phyloP scores from a whole-genome alignment of 441 rosid species.

The Jatropha multifida region DNA sequence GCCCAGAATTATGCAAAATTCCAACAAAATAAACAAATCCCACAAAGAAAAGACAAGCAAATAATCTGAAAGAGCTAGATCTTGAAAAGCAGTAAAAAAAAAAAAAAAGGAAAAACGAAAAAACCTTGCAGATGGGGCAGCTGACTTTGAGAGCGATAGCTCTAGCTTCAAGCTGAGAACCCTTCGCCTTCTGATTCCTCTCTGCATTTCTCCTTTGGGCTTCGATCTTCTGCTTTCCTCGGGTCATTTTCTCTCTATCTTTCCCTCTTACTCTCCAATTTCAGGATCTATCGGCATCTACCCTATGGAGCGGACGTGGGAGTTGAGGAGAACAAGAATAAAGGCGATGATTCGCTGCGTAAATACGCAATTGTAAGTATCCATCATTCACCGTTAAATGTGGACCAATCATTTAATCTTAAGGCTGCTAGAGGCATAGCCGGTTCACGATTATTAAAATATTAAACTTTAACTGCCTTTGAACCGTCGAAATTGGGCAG shows the following conservation, averaged over 20 bases:
- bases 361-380: too few species aligned
- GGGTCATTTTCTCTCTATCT: conserved; percentile 38
- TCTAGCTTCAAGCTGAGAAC: conserved; percentile 67
- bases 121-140: conserved; percentile 80
- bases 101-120: background rate
- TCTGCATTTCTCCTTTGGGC: conserved; percentile 63
- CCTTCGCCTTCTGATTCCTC: conserved; percentile 59
- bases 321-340: too few species aligned
- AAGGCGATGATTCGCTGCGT: background rate
- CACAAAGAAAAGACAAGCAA: too few species aligned
- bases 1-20: too few species aligned
- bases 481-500: too few species aligned
- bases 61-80: too few species aligned
- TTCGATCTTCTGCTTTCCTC: conserved; percentile 79
- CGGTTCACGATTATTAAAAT: too few species aligned
- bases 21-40: background rate
- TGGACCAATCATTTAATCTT: too few species aligned
- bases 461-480: too few species aligned
- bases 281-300: background rate
- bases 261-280: background rate
- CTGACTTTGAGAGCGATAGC: conserved; percentile 64
- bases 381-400: too few species aligned
- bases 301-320: background rate
- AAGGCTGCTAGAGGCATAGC: too few species aligned
- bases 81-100: background rate